phyloP scores from a whole-genome alignment of 164 flowering plant species.

The Litsea cubeba region DNA sequence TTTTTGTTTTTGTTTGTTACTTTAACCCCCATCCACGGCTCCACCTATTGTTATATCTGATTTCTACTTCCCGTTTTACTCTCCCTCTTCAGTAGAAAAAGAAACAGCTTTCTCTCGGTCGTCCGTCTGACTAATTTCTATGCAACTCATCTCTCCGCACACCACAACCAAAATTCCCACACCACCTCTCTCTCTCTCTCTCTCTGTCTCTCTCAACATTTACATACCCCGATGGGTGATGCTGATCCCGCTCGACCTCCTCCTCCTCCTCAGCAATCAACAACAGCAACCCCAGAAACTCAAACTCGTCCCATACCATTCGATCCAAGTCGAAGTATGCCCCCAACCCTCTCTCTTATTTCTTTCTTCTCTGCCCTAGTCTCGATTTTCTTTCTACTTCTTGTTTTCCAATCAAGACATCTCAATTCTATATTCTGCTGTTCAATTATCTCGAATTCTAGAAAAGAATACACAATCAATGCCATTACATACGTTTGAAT shows the following conservation, averaged over 20 bases:
- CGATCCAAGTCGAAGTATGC: background rate
- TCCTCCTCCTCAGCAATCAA: background rate
- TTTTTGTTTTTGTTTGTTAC: no score
- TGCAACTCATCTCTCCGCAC: background rate
- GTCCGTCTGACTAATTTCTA: background rate
- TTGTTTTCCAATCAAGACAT: background rate
- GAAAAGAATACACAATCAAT: no score
- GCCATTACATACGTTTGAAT: no score
- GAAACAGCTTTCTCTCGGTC: background rate
- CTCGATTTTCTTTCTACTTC: background rate
- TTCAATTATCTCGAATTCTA: no score
- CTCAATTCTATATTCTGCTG: background rate
- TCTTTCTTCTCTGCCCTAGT: background rate
- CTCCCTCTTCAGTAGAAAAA: background rate
- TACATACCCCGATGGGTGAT: background rate
- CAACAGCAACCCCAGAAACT: background rate
- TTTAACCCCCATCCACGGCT: no score
- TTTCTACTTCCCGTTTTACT: background rate
- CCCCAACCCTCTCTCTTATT: background rate
- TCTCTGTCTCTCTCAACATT: no score
- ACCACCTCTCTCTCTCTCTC: no score
- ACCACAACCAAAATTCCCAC: background rate
- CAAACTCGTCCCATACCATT: background rate
- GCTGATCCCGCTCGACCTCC: background rate
- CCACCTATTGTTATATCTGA: no score